Evolutionary conservation across 2,329 filamentous ascomycete species (phyloP), one percentile per base, ranked within the genome.

Genomic region (Coleophoma eucalyptorum): DNA sequence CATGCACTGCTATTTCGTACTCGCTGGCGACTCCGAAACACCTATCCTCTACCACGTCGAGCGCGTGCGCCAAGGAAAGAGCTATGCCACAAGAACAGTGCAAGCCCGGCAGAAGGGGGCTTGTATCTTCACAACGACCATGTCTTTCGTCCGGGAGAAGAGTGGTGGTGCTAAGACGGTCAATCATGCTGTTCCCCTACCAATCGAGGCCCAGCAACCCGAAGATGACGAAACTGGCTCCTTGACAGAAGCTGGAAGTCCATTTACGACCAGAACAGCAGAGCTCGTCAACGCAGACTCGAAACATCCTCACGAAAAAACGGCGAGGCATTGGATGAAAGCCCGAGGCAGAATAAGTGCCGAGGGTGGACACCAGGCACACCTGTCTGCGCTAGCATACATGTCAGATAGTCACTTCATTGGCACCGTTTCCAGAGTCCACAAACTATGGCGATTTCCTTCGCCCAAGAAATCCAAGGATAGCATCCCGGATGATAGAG

Each of bases 1-100:
- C 65, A 97, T 96, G 88, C 94, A 99, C 79, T 97, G 94, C 80
- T 99, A 97, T 76, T 99, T 99, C 69, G 85, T 99, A 33, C 84
- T 97, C 2, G 92, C 93, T 4, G 94, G 94, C 26, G 89, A 93
- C 64, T 79, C 83, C 12, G 83, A 87, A 53, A 86, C 94, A 16
- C 93, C 94, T 32, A 88, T 97, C 58, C 79, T 97, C 55, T 97
- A 96, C 74, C 90, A 97, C 66, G 94, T 99, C 43, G 94, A 97
- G 74, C 83, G 89, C 48, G 90, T 99, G 44, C 86, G 94, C 50
- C 90, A 96, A 66, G 94, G 94, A 8, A 84, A 87, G 53, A 92
- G 87, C 47, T 99, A 92, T 68, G 86, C 90, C 49, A 97, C 94
- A 35, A 80, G 94, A 49, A 97, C 93, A 1, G 94, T 99, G n/a